phyloP scores from a whole-genome alignment of 768 basidiomycete species.

The Pleurotus pulmonarius region DNA sequence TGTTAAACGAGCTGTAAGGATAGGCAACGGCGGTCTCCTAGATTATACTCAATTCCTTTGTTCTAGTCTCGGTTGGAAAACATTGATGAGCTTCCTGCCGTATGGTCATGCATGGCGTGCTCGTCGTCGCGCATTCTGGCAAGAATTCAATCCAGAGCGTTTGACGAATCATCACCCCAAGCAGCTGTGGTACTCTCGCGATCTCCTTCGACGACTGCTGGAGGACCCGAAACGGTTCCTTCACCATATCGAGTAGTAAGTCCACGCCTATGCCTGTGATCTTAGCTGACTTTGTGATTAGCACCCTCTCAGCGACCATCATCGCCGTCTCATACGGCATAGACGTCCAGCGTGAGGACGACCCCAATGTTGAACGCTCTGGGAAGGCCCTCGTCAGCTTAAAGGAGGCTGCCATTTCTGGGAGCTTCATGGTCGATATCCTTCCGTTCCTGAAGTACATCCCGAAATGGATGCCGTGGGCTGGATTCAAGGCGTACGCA shows the following conservation, averaged over 20 bases:
- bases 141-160: slow-evolving; percentile 20
- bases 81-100: slow-evolving; percentile 8
- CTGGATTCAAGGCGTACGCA: too few relatives aligned
- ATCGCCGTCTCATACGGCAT: too few relatives aligned
- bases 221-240: slow-evolving; percentile 15
- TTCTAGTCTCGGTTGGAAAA: slow-evolving; percentile 4
- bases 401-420: too few relatives aligned
- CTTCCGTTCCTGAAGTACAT: too few relatives aligned
- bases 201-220: slow-evolving; percentile 19
- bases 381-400: too few relatives aligned
- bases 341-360: too few relatives aligned
- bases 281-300: background rate
- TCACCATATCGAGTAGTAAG: slow-evolving; percentile 9
- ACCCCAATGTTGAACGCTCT: too few relatives aligned
- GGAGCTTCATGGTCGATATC: too few relatives aligned
- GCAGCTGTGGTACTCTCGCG: slow-evolving; percentile 16
- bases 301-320: background rate
- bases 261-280: background rate
- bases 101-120: background rate
- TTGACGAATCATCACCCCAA: slow-evolving; percentile 6
- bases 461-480: too few relatives aligned
- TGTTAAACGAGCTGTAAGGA: too few relatives aligned
- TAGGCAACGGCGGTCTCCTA: too few relatives aligned
- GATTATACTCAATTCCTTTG: too few relatives aligned
- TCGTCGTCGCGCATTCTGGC: background rate